phyloP scores from a whole-genome alignment of 768 basidiomycete genomes.

The Tulasnella sp. region DNA sequence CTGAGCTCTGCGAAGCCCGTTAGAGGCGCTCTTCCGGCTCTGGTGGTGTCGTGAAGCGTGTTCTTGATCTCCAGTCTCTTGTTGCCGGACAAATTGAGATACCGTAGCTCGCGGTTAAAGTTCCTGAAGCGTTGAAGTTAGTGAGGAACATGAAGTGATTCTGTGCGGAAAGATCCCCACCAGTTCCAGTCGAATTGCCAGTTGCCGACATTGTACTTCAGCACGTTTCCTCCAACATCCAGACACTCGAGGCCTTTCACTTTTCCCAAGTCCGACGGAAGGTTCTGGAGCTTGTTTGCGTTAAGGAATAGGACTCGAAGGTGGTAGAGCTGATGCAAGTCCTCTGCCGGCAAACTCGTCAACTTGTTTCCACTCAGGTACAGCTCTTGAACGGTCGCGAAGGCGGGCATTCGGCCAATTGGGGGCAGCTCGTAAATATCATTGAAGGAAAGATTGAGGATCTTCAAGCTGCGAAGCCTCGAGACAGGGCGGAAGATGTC shows the following conservation, averaged over 20 bases:
- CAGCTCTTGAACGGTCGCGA: constrained; percentile 69
- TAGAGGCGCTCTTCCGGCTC: constrained; percentile 40
- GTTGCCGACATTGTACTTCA: constrained; percentile 97
- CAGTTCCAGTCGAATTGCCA: constrained; percentile 99
- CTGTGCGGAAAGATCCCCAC: constrained; percentile 46
- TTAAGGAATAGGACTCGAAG: constrained; percentile 81
- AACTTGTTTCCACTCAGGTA: constrained; percentile 96
- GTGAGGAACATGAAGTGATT: background rate
- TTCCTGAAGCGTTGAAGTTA: constrained; percentile 57
- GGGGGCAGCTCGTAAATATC: constrained; percentile 84
- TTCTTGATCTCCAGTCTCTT: constrained; percentile 89
- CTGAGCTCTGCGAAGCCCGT: constrained; percentile 86
- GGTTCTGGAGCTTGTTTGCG: constrained; percentile 86
- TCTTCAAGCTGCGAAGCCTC: constrained; percentile 67
- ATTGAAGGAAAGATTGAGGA: constrained; percentile 93
- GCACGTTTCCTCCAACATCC: constrained; percentile 88
- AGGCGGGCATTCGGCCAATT: constrained; percentile 61
- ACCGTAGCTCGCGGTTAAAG: constrained; percentile 87
- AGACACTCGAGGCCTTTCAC: constrained; percentile 72
- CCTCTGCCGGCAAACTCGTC: constrained; percentile 83
- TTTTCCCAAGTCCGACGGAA: constrained; percentile 87
- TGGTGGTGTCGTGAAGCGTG: constrained; percentile 24
- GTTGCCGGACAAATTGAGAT: constrained; percentile 96
- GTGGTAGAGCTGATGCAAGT: constrained; percentile 65
- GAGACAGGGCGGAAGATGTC: constrained; percentile 72